Conservation (phyloP, 371 early-diverging fungal genomes). For the Syncephalastrum racemosum region DNA sequence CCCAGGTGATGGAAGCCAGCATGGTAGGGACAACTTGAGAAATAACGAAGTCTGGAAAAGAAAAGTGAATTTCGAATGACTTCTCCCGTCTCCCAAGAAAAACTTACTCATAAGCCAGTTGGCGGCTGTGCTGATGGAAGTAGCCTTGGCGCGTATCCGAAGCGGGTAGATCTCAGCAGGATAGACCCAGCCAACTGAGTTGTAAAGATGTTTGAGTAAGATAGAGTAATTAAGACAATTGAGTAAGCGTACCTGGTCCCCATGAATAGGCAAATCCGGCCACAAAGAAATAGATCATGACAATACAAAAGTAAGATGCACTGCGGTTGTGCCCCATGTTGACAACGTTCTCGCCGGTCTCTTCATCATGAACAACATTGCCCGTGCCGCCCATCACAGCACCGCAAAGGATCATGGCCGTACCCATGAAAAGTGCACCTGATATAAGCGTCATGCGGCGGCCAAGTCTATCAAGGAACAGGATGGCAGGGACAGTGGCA, state of each 20-base stretch:
- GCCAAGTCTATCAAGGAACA: conserved; percentile 54
- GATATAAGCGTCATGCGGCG: conserved; percentile 44
- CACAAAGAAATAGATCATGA: conserved; percentile 52
- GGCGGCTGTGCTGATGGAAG: conserved; percentile 59
- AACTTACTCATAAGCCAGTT: conserved; percentile 54
- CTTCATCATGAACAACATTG: conserved; percentile 10
- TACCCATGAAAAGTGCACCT: conserved; percentile 45
- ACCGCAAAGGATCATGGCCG: conserved; percentile 44
- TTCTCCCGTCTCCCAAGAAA: no score
- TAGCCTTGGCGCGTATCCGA: conserved; percentile 50
- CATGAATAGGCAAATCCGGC: conserved; percentile 53
- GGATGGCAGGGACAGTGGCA: conserved; percentile 73
- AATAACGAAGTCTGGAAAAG: conserved; percentile 30
- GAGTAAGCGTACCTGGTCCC: conserved; percentile 30
- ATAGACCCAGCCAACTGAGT: conserved; percentile 55
- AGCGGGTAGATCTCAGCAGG: conserved; percentile 69
- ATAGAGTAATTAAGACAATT: background rate
- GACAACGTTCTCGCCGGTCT: conserved; percentile 18
- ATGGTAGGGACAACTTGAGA: conserved; percentile 45
- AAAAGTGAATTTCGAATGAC: conserved; percentile 26
- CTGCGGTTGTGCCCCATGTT: conserved; percentile 33
- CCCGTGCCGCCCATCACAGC: conserved; percentile 43
- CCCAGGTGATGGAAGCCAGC: conserved; percentile 46
- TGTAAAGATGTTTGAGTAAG: background rate
- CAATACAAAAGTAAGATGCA: conserved; percentile 50